Base-by-base conservation (phyloP, 129 eudicot genomes). In the Flaveria ramosissima region DNA sequence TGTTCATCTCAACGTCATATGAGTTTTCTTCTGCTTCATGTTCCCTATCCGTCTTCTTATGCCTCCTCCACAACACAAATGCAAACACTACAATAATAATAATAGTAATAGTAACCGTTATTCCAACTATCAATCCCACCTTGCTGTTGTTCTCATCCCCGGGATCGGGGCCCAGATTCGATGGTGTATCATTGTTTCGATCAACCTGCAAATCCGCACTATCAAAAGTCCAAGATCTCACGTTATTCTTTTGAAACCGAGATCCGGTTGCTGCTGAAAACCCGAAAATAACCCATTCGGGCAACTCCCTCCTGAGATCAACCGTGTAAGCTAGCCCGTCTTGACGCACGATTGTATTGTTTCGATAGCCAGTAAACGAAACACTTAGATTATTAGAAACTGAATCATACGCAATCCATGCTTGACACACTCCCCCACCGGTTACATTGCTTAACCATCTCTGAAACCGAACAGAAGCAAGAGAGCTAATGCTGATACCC, bases 271-370 rank as follows among this genome's bases (percentile, higher is more conserved):
- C 30, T 26, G 68, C 68, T 62, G 68, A 62, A 62, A 62, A 62
- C 66, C 66, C 66, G 41, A 60, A 60, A 60, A 60, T 60, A 60
- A 60, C 66, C 66, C 66, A 60, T 27, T 62, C 43, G 20, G 68
- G 68, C 43, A 62, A 13, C 43, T 62, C 19, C 15, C 7, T 27
- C 20, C 68, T 26, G 10, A 62, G 68, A 26, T 62, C 43, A 62
- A 62, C 45, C 43, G 43, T 27, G 68, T 62, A 62, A 62, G 13
- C 20, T 6, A 62, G 43, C 26, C 68, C 68, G 4, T 62, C 68
- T 62, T 62, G 68, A 13, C 45, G 68, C 20, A 27, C 43, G 10
- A 14, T 9, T 13, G 43, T 62, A 62, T 26, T 26, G 43, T 26
- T 62, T 15, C 14, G 68, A 27, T 11, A 62, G 30, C 43, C 43